Evolutionary conservation across 2,329 filamentous ascomycete genomes (phyloP).

Genomic region (Pseudocercospora crystallina): DNA sequence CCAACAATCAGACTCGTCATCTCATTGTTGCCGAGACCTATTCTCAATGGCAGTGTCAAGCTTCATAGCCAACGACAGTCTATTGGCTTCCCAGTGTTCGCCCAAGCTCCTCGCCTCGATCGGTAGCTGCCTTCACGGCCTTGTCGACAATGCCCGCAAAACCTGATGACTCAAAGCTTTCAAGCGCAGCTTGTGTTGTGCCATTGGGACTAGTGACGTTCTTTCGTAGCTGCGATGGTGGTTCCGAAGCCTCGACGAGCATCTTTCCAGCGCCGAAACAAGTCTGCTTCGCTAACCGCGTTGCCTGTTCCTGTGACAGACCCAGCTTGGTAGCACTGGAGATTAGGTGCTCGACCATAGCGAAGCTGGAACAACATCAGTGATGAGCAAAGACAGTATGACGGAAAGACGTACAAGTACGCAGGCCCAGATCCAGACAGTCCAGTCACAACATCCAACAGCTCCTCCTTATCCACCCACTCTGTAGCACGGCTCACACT

Average conservation of each 20-base stretch:
- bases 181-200: conserved; percentile 29
- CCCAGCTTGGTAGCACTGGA: conserved; percentile 27
- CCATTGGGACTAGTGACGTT: conserved; percentile 33
- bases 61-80: neutral
- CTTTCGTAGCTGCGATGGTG: conserved; percentile 28
- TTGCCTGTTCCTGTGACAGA: conserved; percentile 27
- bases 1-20: no score
- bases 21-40: no score
- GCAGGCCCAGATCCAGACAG: conserved; percentile 29
- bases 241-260: conserved; percentile 26
- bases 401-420: conserved; percentile 13
- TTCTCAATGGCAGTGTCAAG: no score
- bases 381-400: neutral
- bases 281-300: conserved; percentile 28
- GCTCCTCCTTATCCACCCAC: conserved; percentile 29
- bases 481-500: conserved; percentile 29
- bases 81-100: conserved; percentile 27
- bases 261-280: conserved; percentile 32
- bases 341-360: conserved; percentile 31
- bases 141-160: conserved; percentile 28
- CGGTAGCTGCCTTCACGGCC: conserved; percentile 29
- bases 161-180: conserved; percentile 28
- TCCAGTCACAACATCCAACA: conserved; percentile 30
- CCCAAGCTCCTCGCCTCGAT: conserved; percentile 28
- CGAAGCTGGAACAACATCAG: conserved; percentile 17